Evolutionary conservation across 2,329 filamentous ascomycete genomes (phyloP).

Genomic region (Diaporthe eres): DNA sequence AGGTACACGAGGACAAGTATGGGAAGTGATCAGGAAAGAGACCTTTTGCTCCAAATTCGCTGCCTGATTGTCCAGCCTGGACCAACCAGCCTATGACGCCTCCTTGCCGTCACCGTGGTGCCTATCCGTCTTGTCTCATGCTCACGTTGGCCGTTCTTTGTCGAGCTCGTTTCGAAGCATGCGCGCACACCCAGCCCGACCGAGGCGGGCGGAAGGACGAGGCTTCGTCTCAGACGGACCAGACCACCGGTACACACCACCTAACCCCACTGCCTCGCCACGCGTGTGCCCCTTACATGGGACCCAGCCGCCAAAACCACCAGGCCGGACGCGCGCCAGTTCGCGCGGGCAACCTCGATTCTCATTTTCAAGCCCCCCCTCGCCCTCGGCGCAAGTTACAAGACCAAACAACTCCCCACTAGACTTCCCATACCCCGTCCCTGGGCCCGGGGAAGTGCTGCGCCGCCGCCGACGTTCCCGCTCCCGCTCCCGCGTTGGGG

Average conservation of each 20-base stretch:
- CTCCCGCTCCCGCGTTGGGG: not conserved
- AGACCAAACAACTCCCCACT: not conserved
- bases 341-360: not conserved
- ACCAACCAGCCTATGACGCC: not conserved
- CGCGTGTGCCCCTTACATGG: not conserved
- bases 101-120: not conserved
- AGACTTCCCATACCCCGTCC: not conserved
- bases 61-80: not conserved
- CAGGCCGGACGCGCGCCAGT: not conserved
- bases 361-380: not conserved
- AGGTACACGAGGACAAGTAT: not conserved
- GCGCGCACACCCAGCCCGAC: not conserved
- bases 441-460: not conserved
- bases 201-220: not conserved
- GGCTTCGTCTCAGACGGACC: not conserved
- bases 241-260: not conserved
- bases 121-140: not conserved
- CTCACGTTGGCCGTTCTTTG: constrained; percentile 12
- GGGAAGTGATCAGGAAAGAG: constrained; percentile 29
- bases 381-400: too few species aligned
- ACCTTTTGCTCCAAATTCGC: too few species aligned
- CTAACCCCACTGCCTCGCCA: not conserved
- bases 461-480: not conserved
- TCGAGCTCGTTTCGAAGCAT: not conserved
- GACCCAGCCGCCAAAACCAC: not conserved